phyloP scores from a whole-genome alignment of 768 basidiomycete genomes.

The Panaeolus papilionaceus region DNA sequence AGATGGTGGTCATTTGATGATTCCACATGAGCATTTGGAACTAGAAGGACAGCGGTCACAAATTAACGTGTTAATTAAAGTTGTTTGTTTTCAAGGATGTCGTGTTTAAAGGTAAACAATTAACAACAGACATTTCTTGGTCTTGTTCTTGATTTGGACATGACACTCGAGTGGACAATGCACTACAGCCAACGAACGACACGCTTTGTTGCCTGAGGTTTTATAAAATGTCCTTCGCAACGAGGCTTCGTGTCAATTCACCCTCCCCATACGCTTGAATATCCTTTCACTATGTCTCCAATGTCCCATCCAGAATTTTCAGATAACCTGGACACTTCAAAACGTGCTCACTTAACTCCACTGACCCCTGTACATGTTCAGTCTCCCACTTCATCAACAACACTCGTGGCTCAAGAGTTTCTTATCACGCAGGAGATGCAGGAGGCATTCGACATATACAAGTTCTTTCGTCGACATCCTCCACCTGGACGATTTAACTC shows the following conservation, averaged over 20 bases:
- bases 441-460: background rate
- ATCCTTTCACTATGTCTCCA: background rate
- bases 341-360: background rate
- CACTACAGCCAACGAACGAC: background rate
- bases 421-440: background rate
- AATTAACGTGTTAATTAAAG: background rate
- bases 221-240: constrained; percentile 11
- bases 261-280: background rate
- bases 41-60: background rate
- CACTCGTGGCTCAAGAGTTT: background rate
- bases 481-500: constrained; percentile 2
- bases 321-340: background rate
- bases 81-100: background rate
- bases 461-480: background rate
- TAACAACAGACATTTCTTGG: background rate
- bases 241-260: background rate
- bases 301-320: background rate
- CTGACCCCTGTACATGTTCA: background rate
- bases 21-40: background rate
- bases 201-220: constrained; percentile 6
- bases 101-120: background rate
- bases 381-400: background rate
- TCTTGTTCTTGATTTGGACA: constrained; percentile 14
- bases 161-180: constrained; percentile 4
- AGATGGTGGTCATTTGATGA: background rate